Evolutionary conservation across 768 basidiomycete genomes (phyloP).

Genomic region (Suillus brevipes): DNA sequence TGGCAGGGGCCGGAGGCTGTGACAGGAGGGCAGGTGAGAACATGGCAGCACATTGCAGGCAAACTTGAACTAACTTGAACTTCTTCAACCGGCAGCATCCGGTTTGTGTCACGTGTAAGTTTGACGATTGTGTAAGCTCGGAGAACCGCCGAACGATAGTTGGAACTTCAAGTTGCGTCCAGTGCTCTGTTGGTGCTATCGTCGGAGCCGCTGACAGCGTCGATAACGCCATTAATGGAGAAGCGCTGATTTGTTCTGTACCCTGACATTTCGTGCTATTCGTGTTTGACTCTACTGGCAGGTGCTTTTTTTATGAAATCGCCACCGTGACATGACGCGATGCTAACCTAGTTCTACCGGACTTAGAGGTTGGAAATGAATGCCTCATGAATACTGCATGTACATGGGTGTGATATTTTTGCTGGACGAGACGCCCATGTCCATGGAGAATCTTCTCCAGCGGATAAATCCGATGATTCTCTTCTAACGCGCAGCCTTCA

Average conservation of each 20-base stretch:
- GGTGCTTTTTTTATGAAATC: background rate
- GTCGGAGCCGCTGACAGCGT: background rate
- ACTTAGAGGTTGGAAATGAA: background rate
- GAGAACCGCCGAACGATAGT: too few species aligned
- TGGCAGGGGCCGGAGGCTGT: background rate
- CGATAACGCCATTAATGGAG: background rate
- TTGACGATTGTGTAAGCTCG: background rate
- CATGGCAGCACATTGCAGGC: too few species aligned
- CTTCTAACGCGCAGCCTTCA: background rate
- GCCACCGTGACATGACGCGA: background rate
- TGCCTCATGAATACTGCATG: background rate
- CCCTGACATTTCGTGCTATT: background rate
- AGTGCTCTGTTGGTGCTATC: background rate
- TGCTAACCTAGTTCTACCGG: background rate
- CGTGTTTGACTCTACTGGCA: background rate
- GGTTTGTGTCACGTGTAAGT: background rate
- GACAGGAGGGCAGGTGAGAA: background rate
- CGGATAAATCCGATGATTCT: background rate
- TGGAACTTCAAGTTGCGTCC: background rate
- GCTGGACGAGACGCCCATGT: background rate
- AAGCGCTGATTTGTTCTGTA: background rate
- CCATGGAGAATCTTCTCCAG: background rate
- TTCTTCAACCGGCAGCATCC: too few species aligned
- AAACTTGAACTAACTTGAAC: too few species aligned
- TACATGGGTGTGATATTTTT: background rate